Percentiles rank a stretch among this genome's conserved stretches.
Evolutionary conservation across 768 basidiomycete genomes (phyloP).

Genomic region (Mycena indigotica): DNA sequence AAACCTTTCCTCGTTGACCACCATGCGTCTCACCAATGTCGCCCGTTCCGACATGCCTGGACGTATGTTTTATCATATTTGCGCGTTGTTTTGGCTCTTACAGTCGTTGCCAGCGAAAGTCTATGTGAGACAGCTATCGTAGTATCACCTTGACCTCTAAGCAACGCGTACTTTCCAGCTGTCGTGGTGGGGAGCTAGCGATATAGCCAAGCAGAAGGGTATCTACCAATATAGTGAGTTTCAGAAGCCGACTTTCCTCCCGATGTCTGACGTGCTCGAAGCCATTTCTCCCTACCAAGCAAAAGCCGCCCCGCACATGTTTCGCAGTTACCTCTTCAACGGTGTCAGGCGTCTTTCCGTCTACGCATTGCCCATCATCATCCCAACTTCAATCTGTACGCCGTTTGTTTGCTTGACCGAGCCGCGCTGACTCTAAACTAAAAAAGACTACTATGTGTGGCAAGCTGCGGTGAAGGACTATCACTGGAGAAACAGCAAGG

Average conservation of each 20-base stretch:
- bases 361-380: conserved; percentile 75
- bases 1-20: conserved; percentile 17
- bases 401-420: conserved; percentile 20
- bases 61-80: conserved; percentile 55
- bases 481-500: conserved; percentile 79
- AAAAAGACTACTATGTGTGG: conserved; percentile 81
- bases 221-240: conserved; percentile 80
- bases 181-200: conserved; percentile 88
- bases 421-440: neutral
- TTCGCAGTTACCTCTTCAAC: conserved; percentile 82
- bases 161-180: conserved; percentile 47
- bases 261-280: conserved; percentile 32
- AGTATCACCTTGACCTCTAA: neutral
- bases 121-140: conserved; percentile 71
- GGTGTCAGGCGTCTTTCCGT: conserved; percentile 76
- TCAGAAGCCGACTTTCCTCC: neutral
- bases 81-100: neutral
- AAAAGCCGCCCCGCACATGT: conserved; percentile 67
- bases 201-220: conserved; percentile 72
- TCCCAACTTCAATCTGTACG: conserved; percentile 80
- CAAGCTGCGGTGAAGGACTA: conserved; percentile 54
- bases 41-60: conserved; percentile 80
- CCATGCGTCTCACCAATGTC: conserved; percentile 66
- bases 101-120: conserved; percentile 58
- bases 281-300: conserved; percentile 84